phyloP scores from a whole-genome alignment of 2,329 filamentous ascomycete genomes.

The Apiospora arundinis region DNA sequence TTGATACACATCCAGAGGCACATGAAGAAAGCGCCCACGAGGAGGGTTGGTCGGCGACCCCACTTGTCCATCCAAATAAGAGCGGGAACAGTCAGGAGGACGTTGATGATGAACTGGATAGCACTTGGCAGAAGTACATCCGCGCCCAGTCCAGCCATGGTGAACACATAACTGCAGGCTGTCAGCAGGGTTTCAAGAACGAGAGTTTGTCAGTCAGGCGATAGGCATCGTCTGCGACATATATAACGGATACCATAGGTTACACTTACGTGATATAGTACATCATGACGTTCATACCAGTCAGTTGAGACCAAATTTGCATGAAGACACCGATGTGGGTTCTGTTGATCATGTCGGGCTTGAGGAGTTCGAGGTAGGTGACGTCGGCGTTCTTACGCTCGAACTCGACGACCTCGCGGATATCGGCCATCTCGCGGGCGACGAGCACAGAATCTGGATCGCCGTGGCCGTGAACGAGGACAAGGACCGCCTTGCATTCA shows the following conservation, averaged over 20 bases:
- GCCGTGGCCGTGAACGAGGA: conserved; percentile 68
- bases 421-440: conserved; percentile 71
- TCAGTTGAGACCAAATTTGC: conserved; percentile 79
- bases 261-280: conserved; percentile 62
- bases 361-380: conserved; percentile 74
- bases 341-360: conserved; percentile 75
- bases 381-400: conserved; percentile 74
- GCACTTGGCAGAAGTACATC: conserved; percentile 68
- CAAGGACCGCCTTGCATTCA: conserved; percentile 54
- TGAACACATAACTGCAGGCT: conserved; percentile 62
- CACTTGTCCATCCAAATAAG: conserved; percentile 77
- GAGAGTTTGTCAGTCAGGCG: neutral
- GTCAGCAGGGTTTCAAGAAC: neutral
- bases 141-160: conserved; percentile 71
- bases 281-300: conserved; percentile 79
- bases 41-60: conserved; percentile 73
- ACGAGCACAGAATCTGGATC: conserved; percentile 71
- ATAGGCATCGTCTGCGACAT: neutral
- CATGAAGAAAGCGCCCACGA: conserved; percentile 72
- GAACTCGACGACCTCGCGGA: conserved; percentile 75
- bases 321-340: conserved; percentile 74
- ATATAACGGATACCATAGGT: neutral
- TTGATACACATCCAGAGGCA: conserved; percentile 54
- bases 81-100: conserved; percentile 78
- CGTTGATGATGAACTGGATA: conserved; percentile 82